phyloP scores from a whole-genome alignment of 106 monocot genomes.

The Platanthera zijinensis region DNA sequence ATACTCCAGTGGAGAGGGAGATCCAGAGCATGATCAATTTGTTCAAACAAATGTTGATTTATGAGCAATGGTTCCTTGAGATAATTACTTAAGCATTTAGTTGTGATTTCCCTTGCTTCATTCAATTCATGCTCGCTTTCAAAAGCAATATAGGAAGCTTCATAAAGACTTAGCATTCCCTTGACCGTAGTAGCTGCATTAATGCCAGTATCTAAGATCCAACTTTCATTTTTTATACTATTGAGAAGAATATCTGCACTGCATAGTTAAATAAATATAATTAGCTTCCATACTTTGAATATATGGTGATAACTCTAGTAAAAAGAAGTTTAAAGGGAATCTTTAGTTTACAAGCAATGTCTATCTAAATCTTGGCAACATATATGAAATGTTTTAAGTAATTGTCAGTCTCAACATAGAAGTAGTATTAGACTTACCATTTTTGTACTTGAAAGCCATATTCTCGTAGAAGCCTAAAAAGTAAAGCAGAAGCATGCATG shows the following conservation, averaged over 20 bases:
- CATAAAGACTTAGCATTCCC: conserved; percentile 33
- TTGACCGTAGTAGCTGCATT: conserved; percentile 8
- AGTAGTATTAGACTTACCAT: too few species aligned
- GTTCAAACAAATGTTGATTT: not conserved
- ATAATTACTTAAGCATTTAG: conserved; percentile 1
- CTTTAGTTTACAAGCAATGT: too few species aligned
- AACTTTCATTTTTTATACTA: conserved; percentile 12
- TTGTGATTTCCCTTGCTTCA: conserved; percentile 22
- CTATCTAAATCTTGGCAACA: too few species aligned
- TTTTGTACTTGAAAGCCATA: too few species aligned
- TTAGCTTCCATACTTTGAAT: too few species aligned
- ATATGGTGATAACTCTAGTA: too few species aligned
- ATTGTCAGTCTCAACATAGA: too few species aligned
- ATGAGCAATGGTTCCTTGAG: not conserved
- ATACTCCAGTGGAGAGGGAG: conserved; percentile 39
- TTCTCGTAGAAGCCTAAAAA: too few species aligned
- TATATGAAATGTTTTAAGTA: too few species aligned
- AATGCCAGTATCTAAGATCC: conserved; percentile 8
- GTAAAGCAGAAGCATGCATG: too few species aligned
- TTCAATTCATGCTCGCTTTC: conserved; percentile 23
- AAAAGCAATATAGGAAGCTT: conserved; percentile 29
- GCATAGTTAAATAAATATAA: not conserved
- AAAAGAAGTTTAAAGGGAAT: too few species aligned
- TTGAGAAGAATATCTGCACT: conserved; percentile 7
- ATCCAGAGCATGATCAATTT: conserved; percentile 26